A percentile compares a stretch with the other conserved stretches of the same genome.
Evolutionary conservation across 1,284 basidiomycete genomes (phyloP).

Genomic region (Tilletia setariae): DNA sequence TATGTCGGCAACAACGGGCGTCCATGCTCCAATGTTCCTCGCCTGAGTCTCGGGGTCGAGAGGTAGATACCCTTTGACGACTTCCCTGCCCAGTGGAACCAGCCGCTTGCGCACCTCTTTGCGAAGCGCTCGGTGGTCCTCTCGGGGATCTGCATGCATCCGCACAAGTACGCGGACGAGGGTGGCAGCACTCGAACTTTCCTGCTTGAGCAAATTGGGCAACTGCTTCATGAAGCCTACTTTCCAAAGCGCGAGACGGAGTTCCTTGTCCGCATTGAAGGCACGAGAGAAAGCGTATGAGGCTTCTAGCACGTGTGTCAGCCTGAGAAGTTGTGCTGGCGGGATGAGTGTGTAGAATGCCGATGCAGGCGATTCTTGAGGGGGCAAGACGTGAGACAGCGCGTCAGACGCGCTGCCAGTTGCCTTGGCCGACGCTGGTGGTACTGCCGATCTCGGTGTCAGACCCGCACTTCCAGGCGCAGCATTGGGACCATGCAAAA

Average conservation of each 20-base stretch:
- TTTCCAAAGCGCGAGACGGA: slow-evolving; percentile 97
- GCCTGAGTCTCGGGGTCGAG: slow-evolving; percentile 85
- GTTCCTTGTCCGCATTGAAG: slow-evolving; percentile 98
- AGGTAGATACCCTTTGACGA: slow-evolving; percentile 85
- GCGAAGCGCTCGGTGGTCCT: slow-evolving; percentile 75
- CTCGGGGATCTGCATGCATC: slow-evolving; percentile 90
- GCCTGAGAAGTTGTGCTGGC: slow-evolving; percentile 80
- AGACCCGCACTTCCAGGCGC: neutral
- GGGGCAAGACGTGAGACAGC: slow-evolving; percentile 2
- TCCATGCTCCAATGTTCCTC: slow-evolving; percentile 96
- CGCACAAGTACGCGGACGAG: slow-evolving; percentile 84
- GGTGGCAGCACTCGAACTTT: slow-evolving; percentile 92
- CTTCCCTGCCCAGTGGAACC: slow-evolving; percentile 87
- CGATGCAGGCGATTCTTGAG: slow-evolving; percentile 6
- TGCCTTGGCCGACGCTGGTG: slow-evolving; percentile 24
- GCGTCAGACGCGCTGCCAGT: slow-evolving; percentile 49
- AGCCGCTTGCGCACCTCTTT: slow-evolving; percentile 81
- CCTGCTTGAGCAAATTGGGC: slow-evolving; percentile 95
- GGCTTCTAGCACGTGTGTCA: slow-evolving; percentile 92
- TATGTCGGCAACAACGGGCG: slow-evolving; percentile 91
- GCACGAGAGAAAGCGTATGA: slow-evolving; percentile 94
- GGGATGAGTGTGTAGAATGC: slow-evolving; percentile 87
- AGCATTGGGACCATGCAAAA: slow-evolving; percentile 63
- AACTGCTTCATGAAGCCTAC: slow-evolving; percentile 99
- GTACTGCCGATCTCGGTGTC: neutral